These are phyloP conservation scores for Xanthoparmelia taractica DNA, from an alignment of 495 filamentous ascomycete species.

Conservation along the genomic window DNA sequence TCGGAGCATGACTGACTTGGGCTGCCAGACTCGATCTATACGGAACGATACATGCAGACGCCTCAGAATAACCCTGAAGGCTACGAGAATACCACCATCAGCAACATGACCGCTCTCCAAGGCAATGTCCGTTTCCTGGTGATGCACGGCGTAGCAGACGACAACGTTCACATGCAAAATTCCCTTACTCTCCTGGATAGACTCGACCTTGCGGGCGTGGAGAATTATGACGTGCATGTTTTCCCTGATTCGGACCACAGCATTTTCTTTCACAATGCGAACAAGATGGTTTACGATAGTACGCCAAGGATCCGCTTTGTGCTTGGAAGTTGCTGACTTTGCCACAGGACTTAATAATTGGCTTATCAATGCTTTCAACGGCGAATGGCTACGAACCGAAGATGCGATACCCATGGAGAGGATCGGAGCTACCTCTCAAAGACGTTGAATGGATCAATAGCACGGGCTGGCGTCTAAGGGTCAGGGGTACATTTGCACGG, in stretches of 20 bases:
- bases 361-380: constrained; percentile 96
- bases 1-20: neutral
- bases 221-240: constrained; percentile 95
- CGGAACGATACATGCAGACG: constrained; percentile 91
- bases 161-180: constrained; percentile 97
- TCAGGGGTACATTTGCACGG: neutral
- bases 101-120: constrained; percentile 57
- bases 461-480: neutral
- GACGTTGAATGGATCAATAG: constrained; percentile 9
- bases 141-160: constrained; percentile 91
- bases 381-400: constrained; percentile 77
- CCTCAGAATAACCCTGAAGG: constrained; percentile 72
- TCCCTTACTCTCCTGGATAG: constrained; percentile 77
- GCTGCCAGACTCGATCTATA: constrained; percentile 75
- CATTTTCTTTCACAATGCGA: constrained; percentile 91
- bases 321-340: constrained; percentile 7
- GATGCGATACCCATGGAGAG: constrained; percentile 51
- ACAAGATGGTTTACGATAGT: constrained; percentile 92
- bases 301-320: constrained; percentile 33
- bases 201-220: constrained; percentile 71
- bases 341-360: constrained; percentile 72
- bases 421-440: constrained; percentile 18
- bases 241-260: constrained; percentile 96
- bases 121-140: constrained; percentile 78
- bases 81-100: constrained; percentile 68